Percentiles rank a stretch among this genome's conserved stretches.
Conservation (phyloP, 192 early-diverging fungal genomes). For the Glomus cerebriforme region DNA sequence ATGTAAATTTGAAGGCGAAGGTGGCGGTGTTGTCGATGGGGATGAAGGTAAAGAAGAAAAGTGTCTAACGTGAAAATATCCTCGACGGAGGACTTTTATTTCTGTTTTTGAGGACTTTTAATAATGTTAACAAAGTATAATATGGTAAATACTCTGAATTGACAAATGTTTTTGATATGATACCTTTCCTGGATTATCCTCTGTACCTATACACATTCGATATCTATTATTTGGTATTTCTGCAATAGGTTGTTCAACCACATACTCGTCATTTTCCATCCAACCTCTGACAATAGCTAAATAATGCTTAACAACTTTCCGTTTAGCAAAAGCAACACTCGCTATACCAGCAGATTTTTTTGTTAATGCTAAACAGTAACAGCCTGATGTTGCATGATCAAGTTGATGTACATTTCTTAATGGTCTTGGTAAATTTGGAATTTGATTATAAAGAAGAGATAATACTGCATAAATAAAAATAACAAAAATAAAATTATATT, state of each 20-base stretch:
- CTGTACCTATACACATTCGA: slow-evolving; percentile 38
- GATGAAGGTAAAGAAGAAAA: not conserved
- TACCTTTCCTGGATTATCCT: slow-evolving; percentile 35
- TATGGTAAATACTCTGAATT: not conserved
- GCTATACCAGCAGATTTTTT: slow-evolving; percentile 37
- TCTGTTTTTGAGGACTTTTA: slow-evolving; percentile 35
- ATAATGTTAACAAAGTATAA: not conserved
- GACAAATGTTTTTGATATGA: not conserved
- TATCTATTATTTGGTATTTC: slow-evolving; percentile 40
- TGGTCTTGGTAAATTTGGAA: slow-evolving; percentile 31
- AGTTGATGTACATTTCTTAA: slow-evolving; percentile 46
- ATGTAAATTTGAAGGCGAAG: not conserved
- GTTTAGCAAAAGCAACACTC: slow-evolving; percentile 34
- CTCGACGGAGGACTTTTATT: slow-evolving; percentile 35
- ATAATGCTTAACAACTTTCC: slow-evolving; percentile 41
- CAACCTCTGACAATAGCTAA: slow-evolving; percentile 43
- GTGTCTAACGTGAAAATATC: slow-evolving; percentile 27
- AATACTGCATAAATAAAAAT: slow-evolving; percentile 4
- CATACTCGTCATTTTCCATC: slow-evolving; percentile 36
- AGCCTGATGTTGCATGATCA: slow-evolving; percentile 47
- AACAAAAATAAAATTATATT: not conserved
- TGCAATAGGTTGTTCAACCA: slow-evolving; percentile 39
- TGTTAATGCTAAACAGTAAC: slow-evolving; percentile 40
- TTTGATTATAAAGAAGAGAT: slow-evolving; percentile 32
- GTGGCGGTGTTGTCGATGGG: not conserved